Percentiles rank a stretch among this genome's conserved stretches.
Conservation (phyloP, 257 asterid species). For the Gentiana dahurica region DNA sequence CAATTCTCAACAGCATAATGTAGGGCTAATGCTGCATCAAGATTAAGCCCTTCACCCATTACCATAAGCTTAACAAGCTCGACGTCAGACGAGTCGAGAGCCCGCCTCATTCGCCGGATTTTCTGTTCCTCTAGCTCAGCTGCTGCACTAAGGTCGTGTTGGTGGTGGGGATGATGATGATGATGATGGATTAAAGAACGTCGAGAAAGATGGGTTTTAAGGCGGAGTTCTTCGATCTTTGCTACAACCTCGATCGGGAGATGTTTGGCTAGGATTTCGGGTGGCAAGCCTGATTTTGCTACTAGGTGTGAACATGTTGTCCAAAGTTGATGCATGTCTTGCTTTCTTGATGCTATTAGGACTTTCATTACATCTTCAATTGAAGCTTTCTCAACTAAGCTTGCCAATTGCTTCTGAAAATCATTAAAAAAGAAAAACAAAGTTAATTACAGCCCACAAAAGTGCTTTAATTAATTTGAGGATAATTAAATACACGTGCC, state of each 20-base stretch:
- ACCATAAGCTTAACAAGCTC: constrained; percentile 98
- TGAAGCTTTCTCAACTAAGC: constrained; percentile 89
- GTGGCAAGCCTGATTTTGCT: constrained; percentile 88
- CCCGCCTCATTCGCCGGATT: constrained; percentile 80
- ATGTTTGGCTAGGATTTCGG: constrained; percentile 74
- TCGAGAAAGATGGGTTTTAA: constrained; percentile 56
- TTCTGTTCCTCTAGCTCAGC: constrained; percentile 86
- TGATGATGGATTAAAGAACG: constrained; percentile 48
- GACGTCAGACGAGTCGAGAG: constrained; percentile 86
- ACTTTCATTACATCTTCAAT: constrained; percentile 96
- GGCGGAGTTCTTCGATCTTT: constrained; percentile 84
- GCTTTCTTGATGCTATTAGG: constrained; percentile 76
- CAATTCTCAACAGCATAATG: constrained; percentile 87
- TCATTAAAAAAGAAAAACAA: neutral
- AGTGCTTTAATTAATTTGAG: neutral
- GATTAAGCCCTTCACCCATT: constrained; percentile 93
- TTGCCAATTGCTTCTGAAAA: constrained; percentile 69
- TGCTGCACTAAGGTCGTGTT: constrained; percentile 26
- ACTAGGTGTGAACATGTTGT: constrained; percentile 81
- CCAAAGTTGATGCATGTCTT: constrained; percentile 87
- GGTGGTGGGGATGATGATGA: constrained; percentile 40
- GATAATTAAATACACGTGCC: neutral
- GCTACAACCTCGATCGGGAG: constrained; percentile 84
- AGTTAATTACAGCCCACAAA: too few species aligned
- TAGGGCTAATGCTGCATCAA: constrained; percentile 71